A percentile compares a stretch with the other conserved stretches of the same genome.
Evolutionary conservation across 164 flowering plant genomes (phyloP).

Genomic region (Aristolochia contorta): DNA sequence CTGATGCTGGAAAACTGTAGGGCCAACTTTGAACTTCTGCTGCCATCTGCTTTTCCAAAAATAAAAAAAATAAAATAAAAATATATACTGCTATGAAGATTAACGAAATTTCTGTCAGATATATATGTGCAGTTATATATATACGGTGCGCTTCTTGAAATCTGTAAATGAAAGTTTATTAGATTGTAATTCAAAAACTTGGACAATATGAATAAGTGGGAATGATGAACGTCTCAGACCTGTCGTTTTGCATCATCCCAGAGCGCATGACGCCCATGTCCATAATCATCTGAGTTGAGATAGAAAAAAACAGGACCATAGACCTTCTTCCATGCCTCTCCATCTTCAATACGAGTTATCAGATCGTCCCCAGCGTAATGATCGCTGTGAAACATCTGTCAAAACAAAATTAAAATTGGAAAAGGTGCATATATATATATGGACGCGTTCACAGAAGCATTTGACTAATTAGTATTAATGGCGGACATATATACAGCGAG

Average conservation of each 20-base stretch:
- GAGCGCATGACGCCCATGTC: neutral
- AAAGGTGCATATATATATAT: neutral
- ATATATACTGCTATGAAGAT: no score
- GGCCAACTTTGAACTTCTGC: slow-evolving; percentile 75
- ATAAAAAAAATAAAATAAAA: neutral
- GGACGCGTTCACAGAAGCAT: no score
- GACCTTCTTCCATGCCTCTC: slow-evolving; percentile 88
- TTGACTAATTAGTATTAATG: neutral
- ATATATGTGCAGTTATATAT: no score
- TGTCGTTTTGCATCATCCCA: slow-evolving; percentile 81
- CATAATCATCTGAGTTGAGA: slow-evolving; percentile 35
- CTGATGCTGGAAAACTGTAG: slow-evolving; percentile 57
- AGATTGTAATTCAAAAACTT: no score
- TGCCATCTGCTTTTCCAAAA: slow-evolving; percentile 24
- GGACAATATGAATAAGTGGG: no score
- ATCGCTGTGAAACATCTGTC: slow-evolving; percentile 56
- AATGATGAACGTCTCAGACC: slow-evolving; percentile 18
- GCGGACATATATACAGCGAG: slow-evolving; percentile 49
- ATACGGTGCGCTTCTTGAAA: no score
- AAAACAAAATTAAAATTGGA: no score
- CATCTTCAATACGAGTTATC: slow-evolving; percentile 24
- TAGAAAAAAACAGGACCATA: slow-evolving; percentile 86
- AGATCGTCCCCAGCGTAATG: slow-evolving; percentile 71
- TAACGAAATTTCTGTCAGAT: no score
- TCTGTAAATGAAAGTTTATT: no score